A percentile compares a stretch with the other conserved stretches of the same genome.
These are phyloP conservation scores for Fusarium sambucinum DNA, from an alignment of 2,329 filamentous ascomycete genomes.

Conservation along the genomic window DNA sequence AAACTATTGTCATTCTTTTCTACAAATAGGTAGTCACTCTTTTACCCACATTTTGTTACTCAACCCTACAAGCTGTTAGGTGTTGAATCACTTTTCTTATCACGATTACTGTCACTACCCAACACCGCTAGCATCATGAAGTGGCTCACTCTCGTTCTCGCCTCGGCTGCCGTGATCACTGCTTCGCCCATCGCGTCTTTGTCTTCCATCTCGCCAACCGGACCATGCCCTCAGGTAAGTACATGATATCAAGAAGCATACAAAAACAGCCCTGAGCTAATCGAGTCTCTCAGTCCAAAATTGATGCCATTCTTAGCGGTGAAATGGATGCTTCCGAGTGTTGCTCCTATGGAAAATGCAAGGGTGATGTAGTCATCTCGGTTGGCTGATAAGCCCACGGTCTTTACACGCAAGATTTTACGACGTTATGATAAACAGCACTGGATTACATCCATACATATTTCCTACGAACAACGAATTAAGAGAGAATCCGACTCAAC, in stretches of 20 bases:
- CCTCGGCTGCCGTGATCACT: conserved; percentile 24
- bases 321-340: conserved; percentile 62
- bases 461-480: not conserved
- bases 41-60: not conserved
- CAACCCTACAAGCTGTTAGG: not conserved
- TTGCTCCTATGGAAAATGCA: conserved; percentile 67
- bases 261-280: conserved; percentile 9
- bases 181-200: conserved; percentile 34
- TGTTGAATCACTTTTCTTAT: not conserved
- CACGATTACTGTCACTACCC: not conserved
- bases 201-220: conserved; percentile 50
- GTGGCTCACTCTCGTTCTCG: conserved; percentile 37
- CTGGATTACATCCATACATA: conserved; percentile 1
- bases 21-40: conserved; percentile 4
- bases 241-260: not conserved
- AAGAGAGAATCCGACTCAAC: conserved; percentile 7
- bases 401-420: conserved; percentile 24
- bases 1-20: conserved; percentile 13
- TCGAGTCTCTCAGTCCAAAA: conserved; percentile 45
- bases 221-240: conserved; percentile 53
- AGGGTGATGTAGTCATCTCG: conserved; percentile 62
- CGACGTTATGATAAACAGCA: conserved; percentile 39
- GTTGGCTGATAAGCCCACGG: conserved; percentile 52
- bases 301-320: conserved; percentile 62
- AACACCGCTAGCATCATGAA: conserved; percentile 36